Evolutionary conservation across 176 grass and related monocot species (phyloP).

Genomic region (Zoysia pacifica): DNA sequence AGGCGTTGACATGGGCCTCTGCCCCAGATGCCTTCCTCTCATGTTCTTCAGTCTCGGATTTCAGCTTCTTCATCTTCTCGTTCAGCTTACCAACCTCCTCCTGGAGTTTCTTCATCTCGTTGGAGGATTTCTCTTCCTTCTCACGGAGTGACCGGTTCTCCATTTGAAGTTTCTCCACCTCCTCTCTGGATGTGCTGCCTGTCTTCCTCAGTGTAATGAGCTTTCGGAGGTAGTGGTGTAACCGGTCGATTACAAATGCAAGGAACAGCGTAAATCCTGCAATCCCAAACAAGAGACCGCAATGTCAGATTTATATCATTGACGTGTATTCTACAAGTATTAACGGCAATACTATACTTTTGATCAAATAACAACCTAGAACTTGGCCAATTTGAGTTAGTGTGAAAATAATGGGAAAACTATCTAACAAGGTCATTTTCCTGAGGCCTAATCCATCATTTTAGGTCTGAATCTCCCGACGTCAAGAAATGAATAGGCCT

Average conservation of each 20-base stretch:
- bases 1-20: constrained; percentile 67
- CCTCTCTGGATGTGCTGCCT: constrained; percentile 59
- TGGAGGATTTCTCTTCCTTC: constrained; percentile 56
- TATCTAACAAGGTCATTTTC: not conserved
- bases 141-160: constrained; percentile 58
- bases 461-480: not conserved
- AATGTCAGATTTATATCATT: not conserved
- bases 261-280: constrained; percentile 81
- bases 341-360: not conserved
- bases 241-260: constrained; percentile 73
- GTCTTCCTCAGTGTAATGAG: constrained; percentile 58
- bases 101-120: constrained; percentile 63
- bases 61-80: constrained; percentile 67
- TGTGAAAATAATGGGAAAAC: not conserved
- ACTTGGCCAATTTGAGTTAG: not conserved
- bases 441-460: constrained; percentile 3
- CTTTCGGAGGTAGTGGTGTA: constrained; percentile 82
- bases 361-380: not conserved
- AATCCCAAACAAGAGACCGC: constrained; percentile 7
- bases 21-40: constrained; percentile 50
- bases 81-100: constrained; percentile 52
- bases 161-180: constrained; percentile 75
- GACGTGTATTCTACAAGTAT: not conserved
- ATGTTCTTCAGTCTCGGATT: constrained; percentile 52
- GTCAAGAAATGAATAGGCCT: not conserved